Conservation (phyloP, 176 grass and related monocot species). For the Juncus effusus region DNA sequence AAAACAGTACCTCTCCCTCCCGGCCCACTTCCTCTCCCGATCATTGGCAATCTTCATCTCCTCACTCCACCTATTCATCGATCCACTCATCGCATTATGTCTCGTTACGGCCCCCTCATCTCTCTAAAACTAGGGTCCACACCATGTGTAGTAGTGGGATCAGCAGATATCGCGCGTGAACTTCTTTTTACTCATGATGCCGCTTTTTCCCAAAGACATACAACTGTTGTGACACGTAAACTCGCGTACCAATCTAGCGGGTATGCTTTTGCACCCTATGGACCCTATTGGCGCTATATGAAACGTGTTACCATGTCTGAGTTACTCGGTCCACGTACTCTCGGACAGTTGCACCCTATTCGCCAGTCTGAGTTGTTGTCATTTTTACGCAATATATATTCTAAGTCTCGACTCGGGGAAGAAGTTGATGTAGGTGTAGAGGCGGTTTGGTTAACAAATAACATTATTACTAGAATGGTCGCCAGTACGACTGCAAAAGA, state of each 20-base stretch:
- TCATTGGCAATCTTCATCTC: slow-evolving; percentile 77
- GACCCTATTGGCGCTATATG: slow-evolving; percentile 72
- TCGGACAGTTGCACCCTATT: slow-evolving; percentile 50
- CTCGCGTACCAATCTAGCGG: slow-evolving; percentile 49
- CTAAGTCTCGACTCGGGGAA: not conserved
- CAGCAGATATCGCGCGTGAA: slow-evolving; percentile 29
- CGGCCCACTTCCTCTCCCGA: slow-evolving; percentile 42
- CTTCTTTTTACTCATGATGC: slow-evolving; percentile 44
- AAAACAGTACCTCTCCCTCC: slow-evolving; percentile 29
- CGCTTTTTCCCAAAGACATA: slow-evolving; percentile 56
- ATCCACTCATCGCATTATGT: slow-evolving; percentile 39
- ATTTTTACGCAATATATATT: slow-evolving; percentile 11
- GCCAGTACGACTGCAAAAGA: slow-evolving; percentile 29
- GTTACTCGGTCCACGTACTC: slow-evolving; percentile 59
- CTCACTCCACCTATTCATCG: slow-evolving; percentile 49
- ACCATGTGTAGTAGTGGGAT: slow-evolving; percentile 45
- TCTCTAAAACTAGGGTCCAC: slow-evolving; percentile 44
- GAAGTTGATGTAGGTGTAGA: slow-evolving; percentile 40
- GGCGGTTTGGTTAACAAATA: slow-evolving; percentile 44
- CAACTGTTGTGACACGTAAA: slow-evolving; percentile 31
- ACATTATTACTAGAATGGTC: slow-evolving; percentile 46
- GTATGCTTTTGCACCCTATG: slow-evolving; percentile 66
- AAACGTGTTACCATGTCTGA: slow-evolving; percentile 69
- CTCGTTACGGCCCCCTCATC: slow-evolving; percentile 33
- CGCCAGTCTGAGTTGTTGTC: slow-evolving; percentile 34